Percentiles rank a stretch among this genome's conserved stretches.
Conservation (phyloP, 2,329 filamentous ascomycete species). For the Zasmidium angulare region DNA sequence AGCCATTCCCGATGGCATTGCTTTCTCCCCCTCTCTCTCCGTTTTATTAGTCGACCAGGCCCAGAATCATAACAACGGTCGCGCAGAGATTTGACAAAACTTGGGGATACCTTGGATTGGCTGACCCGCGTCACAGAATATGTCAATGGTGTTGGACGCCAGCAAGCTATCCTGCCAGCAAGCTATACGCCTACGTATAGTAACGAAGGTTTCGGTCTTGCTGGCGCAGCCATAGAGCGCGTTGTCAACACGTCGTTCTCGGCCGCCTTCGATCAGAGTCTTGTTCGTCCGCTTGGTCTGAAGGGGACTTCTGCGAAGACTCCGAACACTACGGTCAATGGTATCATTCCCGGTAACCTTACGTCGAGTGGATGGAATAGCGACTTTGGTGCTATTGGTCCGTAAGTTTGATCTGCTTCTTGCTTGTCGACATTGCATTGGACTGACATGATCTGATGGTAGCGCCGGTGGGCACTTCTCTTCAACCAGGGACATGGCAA, state of each 20-base stretch:
- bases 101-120: too few relatives aligned
- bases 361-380: conserved; percentile 18
- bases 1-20: neutral
- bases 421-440: conserved; percentile 33
- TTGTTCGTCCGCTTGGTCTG: conserved; percentile 15
- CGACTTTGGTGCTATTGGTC: conserved; percentile 38
- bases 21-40: neutral
- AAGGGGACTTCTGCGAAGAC: conserved; percentile 15
- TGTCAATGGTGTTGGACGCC: conserved; percentile 4
- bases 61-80: too few relatives aligned
- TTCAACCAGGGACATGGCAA: conserved; percentile 18
- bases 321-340: conserved; percentile 2
- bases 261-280: conserved; percentile 11
- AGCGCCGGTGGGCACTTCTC: conserved; percentile 17
- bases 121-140: too few relatives aligned
- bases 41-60: too few relatives aligned
- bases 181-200: conserved; percentile 19
- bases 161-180: conserved; percentile 16
- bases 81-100: too few relatives aligned
- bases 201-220: conserved; percentile 18
- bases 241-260: conserved; percentile 2
- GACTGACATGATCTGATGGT: neutral
- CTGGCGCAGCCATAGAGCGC: conserved; percentile 14
- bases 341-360: conserved; percentile 13
- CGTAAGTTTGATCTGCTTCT: conserved; percentile 41